phyloP scores from a whole-genome alignment of 2,329 filamentous ascomycete species.

The Dothidotthia symphoricarpi region DNA sequence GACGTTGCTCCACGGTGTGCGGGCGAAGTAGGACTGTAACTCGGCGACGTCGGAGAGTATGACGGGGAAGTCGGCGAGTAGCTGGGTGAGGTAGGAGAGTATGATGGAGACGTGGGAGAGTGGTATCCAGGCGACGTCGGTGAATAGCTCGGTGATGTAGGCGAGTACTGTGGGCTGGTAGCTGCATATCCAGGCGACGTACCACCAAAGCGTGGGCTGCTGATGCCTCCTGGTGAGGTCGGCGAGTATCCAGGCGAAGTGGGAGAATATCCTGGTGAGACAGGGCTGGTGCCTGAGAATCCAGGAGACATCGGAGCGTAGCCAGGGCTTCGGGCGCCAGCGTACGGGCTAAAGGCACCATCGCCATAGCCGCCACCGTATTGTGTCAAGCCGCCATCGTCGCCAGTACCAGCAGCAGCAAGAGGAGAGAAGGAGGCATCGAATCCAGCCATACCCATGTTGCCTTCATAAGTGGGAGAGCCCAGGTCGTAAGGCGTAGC shows the following conservation, averaged over 20 bases:
- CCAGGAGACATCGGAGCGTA: slow-evolving; percentile 63
- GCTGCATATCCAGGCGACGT: slow-evolving; percentile 54
- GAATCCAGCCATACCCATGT: slow-evolving; percentile 60
- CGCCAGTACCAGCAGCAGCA: slow-evolving; percentile 61
- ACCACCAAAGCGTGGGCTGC: slow-evolving; percentile 55
- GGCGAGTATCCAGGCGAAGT: slow-evolving; percentile 53
- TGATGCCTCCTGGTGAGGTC: slow-evolving; percentile 61
- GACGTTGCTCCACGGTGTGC: slow-evolving; percentile 45
- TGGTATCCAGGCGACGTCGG: slow-evolving; percentile 55
- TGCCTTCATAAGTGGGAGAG: slow-evolving; percentile 61
- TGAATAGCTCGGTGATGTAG: slow-evolving; percentile 61
- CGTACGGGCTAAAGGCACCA: slow-evolving; percentile 66
- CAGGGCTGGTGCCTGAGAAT: slow-evolving; percentile 40
- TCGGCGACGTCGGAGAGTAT: slow-evolving; percentile 56
- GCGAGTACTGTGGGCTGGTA: slow-evolving; percentile 50
- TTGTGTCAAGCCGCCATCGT: slow-evolving; percentile 57
- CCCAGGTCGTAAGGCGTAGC: slow-evolving; percentile 87
- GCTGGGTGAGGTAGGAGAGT: slow-evolving; percentile 58
- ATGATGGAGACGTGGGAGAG: slow-evolving; percentile 42
- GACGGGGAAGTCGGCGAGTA: slow-evolving; percentile 53
- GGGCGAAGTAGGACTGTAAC: slow-evolving; percentile 54
- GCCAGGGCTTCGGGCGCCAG: slow-evolving; percentile 62
- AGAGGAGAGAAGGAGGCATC: slow-evolving; percentile 72
- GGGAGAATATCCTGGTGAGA: slow-evolving; percentile 49
- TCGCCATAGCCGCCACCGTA: slow-evolving; percentile 67